Conservation (phyloP, 2,329 filamentous ascomycete species). For the Pseudogymnoascus sp. region DNA sequence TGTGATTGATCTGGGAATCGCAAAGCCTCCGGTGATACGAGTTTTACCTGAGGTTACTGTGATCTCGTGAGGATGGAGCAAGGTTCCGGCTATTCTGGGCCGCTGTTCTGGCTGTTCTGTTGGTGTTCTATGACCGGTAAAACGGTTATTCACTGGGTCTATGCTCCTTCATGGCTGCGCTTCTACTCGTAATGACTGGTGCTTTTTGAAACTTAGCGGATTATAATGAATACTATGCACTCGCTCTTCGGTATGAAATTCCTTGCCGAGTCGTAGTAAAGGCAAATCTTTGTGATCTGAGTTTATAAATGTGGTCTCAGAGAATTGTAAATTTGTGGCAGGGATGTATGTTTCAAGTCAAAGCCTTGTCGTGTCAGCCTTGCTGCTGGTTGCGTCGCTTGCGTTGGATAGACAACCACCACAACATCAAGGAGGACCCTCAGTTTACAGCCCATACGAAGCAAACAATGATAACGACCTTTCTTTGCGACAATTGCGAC, state of each 20-base stretch:
- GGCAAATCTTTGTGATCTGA: not conserved
- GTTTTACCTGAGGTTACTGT: not conserved
- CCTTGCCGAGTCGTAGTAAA: not conserved
- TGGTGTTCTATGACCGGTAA: not conserved
- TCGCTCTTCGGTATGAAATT: not conserved
- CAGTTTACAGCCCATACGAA: slow-evolving; percentile 8
- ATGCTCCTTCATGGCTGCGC: not conserved
- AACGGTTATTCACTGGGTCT: not conserved
- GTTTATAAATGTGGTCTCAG: not conserved
- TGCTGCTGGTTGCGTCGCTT: slow-evolving; percentile 3
- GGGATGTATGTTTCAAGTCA: not conserved
- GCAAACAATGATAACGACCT: slow-evolving; percentile 8
- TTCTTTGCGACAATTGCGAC: slow-evolving; percentile 7
- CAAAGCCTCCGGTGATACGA: not conserved
- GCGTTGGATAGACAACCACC: slow-evolving; percentile 6
- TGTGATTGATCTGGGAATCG: slow-evolving; percentile 1
- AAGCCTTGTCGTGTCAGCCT: not conserved
- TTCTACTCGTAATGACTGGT: not conserved
- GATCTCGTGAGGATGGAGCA: not conserved
- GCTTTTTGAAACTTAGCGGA: not conserved
- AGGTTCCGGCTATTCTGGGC: not conserved
- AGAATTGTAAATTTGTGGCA: not conserved
- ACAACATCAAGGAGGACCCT: slow-evolving; percentile 9
- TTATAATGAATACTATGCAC: not conserved
- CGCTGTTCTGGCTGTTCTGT: not conserved